These are phyloP conservation scores for Leptographium galeiforme DNA, from an alignment of 2,329 filamentous ascomycete genomes.

Conservation along the genomic window DNA sequence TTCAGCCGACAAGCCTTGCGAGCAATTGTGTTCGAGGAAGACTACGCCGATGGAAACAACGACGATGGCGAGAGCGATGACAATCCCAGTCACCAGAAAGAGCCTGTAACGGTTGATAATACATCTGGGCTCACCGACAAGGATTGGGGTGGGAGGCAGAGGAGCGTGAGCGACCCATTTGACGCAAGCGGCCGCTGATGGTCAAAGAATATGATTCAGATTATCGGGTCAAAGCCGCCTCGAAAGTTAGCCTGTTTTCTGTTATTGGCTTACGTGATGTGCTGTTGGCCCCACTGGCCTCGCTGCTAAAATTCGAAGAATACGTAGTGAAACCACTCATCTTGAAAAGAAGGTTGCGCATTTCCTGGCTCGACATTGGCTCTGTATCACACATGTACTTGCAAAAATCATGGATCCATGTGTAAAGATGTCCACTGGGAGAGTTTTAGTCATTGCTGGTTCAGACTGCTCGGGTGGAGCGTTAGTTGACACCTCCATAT, in stretches of 20 bases:
- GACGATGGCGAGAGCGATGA: slow-evolving; percentile 16
- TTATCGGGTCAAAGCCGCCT: neutral
- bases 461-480: slow-evolving; percentile 87
- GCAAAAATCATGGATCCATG: no score
- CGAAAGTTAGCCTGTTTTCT: neutral
- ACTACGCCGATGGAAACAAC: neutral
- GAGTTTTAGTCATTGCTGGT: slow-evolving; percentile 71
- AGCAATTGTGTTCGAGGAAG: slow-evolving; percentile 67
- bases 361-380: no score
- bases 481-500: slow-evolving; percentile 28
- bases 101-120: slow-evolving; percentile 18
- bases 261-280: neutral
- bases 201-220: neutral
- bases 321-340: no score
- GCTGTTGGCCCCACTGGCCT: neutral
- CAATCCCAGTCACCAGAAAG: neutral
- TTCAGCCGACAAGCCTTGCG: slow-evolving; percentile 86
- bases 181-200: neutral
- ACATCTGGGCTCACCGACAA: slow-evolving; percentile 45
- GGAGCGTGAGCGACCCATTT: slow-evolving; percentile 30
- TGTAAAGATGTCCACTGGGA: slow-evolving; percentile 17
- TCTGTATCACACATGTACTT: no score
- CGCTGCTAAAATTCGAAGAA: neutral
- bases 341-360: no score
- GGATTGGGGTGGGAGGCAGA: slow-evolving; percentile 41